Conservation (phyloP, 1,284 basidiomycete species). For the Heterobasidion annosum region DNA sequence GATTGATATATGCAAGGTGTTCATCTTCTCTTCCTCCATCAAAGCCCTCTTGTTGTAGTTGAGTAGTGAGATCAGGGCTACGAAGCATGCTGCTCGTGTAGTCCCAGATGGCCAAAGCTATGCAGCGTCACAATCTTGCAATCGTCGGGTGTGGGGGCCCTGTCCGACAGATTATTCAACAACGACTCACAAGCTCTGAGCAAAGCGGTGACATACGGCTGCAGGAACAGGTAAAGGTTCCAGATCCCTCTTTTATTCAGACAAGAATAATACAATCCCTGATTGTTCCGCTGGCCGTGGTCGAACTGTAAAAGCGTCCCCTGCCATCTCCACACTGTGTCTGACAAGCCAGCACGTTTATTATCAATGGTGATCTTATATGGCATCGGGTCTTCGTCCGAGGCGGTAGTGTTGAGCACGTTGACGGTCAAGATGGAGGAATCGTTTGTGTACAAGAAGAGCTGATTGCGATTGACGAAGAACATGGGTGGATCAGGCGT, state of each 20-base stretch:
- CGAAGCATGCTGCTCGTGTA: not conserved
- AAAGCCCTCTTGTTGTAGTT: not conserved
- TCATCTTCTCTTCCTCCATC: not conserved
- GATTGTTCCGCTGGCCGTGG: constrained; percentile 30
- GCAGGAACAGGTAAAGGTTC: constrained; percentile 40
- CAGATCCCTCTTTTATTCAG: constrained; percentile 19
- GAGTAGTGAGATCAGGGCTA: not conserved
- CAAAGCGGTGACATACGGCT: constrained; percentile 28
- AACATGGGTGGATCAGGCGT: constrained; percentile 29
- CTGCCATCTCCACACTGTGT: constrained; percentile 43
- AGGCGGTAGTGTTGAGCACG: constrained; percentile 40
- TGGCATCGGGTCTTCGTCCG: constrained; percentile 31
- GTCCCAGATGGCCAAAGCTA: constrained; percentile 1
- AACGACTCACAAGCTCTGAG: not conserved
- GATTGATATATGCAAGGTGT: not conserved
- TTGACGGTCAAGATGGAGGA: constrained; percentile 45
- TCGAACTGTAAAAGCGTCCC: constrained; percentile 49
- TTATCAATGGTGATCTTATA: constrained; percentile 30
- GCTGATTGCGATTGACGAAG: constrained; percentile 40
- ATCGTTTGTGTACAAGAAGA: constrained; percentile 48
- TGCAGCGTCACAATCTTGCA: constrained; percentile 5
- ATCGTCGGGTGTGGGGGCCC: constrained; percentile 2
- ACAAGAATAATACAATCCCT: constrained; percentile 45
- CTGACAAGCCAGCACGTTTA: constrained; percentile 27
- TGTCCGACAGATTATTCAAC: not conserved